phyloP scores from a whole-genome alignment of 2,329 filamentous ascomycete genomes.

The Ceratocystis papillata region DNA sequence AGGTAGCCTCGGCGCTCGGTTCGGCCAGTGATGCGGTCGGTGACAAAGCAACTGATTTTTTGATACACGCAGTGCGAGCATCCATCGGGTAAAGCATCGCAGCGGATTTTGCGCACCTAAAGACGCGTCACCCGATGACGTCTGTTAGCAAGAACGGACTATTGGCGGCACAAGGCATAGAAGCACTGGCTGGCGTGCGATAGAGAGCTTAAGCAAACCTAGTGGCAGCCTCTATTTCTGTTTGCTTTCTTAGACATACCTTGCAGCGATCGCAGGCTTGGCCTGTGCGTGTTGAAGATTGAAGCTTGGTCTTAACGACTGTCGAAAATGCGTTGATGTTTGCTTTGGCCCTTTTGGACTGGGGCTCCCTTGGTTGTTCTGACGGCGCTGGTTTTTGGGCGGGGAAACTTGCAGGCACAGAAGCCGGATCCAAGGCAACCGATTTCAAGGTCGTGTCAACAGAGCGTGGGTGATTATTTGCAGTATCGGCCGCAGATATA shows the following conservation, averaged over 20 bases:
- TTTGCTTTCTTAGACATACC: constrained; percentile 35
- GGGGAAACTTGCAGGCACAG: background rate
- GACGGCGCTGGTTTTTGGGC: background rate
- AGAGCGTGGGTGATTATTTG: background rate
- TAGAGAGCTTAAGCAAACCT: background rate
- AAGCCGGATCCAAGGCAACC: background rate
- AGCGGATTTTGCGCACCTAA: constrained; percentile 70
- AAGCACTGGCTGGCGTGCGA: constrained; percentile 22
- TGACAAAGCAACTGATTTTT: constrained; percentile 69
- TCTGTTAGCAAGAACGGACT: constrained; percentile 11
- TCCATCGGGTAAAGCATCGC: constrained; percentile 67
- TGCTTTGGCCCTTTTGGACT: constrained; percentile 15
- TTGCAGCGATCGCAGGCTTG: constrained; percentile 87
- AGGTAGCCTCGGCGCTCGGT: constrained; percentile 69
- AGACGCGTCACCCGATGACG: constrained; percentile 34
- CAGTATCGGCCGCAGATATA: background rate
- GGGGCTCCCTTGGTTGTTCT: background rate
- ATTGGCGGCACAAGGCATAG: constrained; percentile 18
- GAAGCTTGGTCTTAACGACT: constrained; percentile 46
- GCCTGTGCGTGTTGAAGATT: constrained; percentile 54
- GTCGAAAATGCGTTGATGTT: constrained; percentile 42
- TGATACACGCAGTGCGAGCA: constrained; percentile 73
- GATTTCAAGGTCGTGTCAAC: background rate
- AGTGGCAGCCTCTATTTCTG: background rate
- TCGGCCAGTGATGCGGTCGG: constrained; percentile 74